Base-by-base conservation (phyloP, 2,329 filamentous ascomycete genomes). In the Neofusicoccum ribis region DNA sequence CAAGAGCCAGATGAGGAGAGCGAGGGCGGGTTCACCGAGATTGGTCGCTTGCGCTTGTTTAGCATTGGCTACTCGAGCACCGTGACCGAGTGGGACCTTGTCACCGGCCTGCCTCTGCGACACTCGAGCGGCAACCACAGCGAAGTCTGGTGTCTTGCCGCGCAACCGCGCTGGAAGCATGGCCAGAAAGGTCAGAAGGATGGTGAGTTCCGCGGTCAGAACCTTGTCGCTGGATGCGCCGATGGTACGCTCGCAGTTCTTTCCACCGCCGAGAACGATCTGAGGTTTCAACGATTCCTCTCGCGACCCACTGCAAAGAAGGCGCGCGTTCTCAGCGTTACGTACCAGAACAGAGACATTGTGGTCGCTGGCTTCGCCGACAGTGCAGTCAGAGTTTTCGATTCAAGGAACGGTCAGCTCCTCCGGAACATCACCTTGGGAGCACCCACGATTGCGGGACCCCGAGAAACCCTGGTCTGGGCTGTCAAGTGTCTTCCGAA, bases 131-230 rank as follows among this genome's bases (percentile, higher is more conserved):
- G 94, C 51, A 96, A 96, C 77, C 92, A 96, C 77, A 93, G 93
- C 69, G 93, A 97, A 73, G 94, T 98, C 67, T 99, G 95, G 95
- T 98, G 94, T 79, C 86, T 99, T 72, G 92, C 91, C 66, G 91
- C 90, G 14, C 94, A 97, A 79, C 95, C 94, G 3, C 82, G 83
- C 69, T 80, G 79, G 76, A 79, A 81, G 66, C 66, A 75, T 12
- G 50, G 50, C 6, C 46, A 36, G 49, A 65, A 66, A 47, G 66
- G 59, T 15, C 37, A 50, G 27, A 69, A 69, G 47, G 68, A 67
- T 41, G 65, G 59, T 14, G 69, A 67, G 60, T 71, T 62, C 17
- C 31, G 58, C 1, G 74, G 75, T 59, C 81, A 80, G 77, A 90
- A 91, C 74, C 84, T 99, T 46, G 90, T 96, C 12, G 91, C 89